Percentiles rank a stretch among this genome's conserved stretches.
Conservation (phyloP, 805 yeast species). For the Citeromyces nyonsensis region DNA sequence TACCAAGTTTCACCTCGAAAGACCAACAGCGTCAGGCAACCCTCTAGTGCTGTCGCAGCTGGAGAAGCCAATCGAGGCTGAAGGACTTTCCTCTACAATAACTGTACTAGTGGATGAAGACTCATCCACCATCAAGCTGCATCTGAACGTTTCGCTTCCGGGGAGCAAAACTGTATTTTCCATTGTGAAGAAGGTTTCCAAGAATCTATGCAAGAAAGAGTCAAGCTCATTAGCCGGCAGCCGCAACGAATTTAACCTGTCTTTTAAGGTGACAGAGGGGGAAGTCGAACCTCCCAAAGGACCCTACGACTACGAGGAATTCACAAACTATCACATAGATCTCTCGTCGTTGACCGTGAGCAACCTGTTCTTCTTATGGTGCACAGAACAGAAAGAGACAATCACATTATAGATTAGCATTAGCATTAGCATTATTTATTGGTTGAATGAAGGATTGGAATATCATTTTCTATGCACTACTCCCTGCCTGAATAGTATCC, state of each 20-base stretch:
- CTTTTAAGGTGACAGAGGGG: slow-evolving; percentile 8
- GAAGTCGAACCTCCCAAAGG: slow-evolving; percentile 10
- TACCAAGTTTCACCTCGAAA: too few species aligned
- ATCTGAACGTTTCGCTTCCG: slow-evolving; percentile 3
- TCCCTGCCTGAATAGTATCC: too few species aligned
- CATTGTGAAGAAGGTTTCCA: background rate
- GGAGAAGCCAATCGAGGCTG: too few species aligned
- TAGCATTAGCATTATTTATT: too few species aligned
- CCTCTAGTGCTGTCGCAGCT: too few species aligned
- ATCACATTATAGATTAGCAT: too few species aligned
- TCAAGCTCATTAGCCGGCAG: slow-evolving; percentile 2
- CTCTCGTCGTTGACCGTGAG: slow-evolving; percentile 8
- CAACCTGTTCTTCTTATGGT: slow-evolving; percentile 2
- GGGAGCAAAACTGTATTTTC: background rate
- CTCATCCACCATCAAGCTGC: slow-evolving; percentile 8
- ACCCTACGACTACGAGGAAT: slow-evolving; percentile 11
- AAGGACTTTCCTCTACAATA: too few species aligned
- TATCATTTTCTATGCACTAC: too few species aligned
- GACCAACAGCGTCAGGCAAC: too few species aligned
- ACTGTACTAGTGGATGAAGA: slow-evolving; percentile 11
- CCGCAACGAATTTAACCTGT: background rate
- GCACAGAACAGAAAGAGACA: too few species aligned
- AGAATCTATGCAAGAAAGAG: slow-evolving; percentile 2
- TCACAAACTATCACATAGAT: slow-evolving; percentile 9
- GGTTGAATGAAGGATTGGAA: too few species aligned